Conservation (phyloP, 441 rosid species). For the Arabidopsis hybrid region DNA sequence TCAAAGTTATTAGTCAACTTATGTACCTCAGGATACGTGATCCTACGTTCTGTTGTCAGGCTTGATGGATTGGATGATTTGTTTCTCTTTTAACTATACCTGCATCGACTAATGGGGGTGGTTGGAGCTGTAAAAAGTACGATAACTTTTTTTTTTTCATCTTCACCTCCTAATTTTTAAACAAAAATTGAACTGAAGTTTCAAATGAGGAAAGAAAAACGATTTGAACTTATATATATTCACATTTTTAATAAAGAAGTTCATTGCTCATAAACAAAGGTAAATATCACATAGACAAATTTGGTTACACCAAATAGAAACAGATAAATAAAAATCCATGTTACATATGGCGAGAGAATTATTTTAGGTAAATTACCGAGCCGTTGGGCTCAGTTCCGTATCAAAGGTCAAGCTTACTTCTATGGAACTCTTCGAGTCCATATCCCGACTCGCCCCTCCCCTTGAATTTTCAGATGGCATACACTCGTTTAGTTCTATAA, state of each 20-base stretch:
- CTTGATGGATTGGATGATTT: too few relatives aligned
- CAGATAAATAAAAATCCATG: not conserved
- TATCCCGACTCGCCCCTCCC: conserved; percentile 19
- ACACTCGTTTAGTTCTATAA: conserved; percentile 57
- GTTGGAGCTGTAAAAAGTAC: too few relatives aligned
- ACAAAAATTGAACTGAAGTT: too few relatives aligned
- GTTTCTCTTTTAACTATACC: too few relatives aligned
- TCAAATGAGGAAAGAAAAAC: too few relatives aligned
- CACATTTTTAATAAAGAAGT: conserved; percentile 1
- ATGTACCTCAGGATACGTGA: too few relatives aligned
- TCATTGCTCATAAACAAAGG: not conserved
- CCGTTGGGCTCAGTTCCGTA: conserved; percentile 18
- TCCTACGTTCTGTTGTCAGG: too few relatives aligned
- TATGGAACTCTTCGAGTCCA: conserved; percentile 38
- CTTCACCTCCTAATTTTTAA: too few relatives aligned
- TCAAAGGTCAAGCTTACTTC: conserved; percentile 41
- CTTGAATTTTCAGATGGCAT: conserved; percentile 44
- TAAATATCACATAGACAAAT: not conserved
- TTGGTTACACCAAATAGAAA: conserved; percentile 9
- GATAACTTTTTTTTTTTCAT: too few relatives aligned
- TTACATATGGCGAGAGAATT: not conserved
- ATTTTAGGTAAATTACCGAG: conserved; percentile 37
- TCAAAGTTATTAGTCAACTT: too few relatives aligned
- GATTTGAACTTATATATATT: not conserved
- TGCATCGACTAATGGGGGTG: too few relatives aligned